Evolutionary conservation across 192 early-diverging fungal species (phyloP).

Genomic region (Podila epicladia): DNA sequence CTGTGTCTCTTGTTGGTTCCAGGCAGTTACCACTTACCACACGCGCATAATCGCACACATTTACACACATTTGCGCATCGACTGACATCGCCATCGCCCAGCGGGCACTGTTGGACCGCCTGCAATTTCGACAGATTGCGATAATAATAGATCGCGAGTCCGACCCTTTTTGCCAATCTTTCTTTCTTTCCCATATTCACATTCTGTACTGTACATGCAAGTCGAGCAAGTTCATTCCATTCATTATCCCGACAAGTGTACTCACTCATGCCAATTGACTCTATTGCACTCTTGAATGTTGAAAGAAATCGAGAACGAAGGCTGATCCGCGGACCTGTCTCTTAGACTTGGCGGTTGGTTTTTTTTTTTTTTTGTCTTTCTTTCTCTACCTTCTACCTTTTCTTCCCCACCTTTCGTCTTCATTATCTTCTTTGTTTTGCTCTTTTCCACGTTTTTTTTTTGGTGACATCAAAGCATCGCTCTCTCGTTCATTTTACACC

Average conservation of each 20-base stretch:
- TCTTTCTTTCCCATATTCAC: neutral
- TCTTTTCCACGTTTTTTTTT: conserved; percentile 5
- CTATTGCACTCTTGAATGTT: too few relatives aligned
- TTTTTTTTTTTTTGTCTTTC: neutral
- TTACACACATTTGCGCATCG: too few relatives aligned
- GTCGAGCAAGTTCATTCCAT: too few relatives aligned
- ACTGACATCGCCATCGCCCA: too few relatives aligned
- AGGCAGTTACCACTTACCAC: too few relatives aligned
- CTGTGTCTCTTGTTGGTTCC: too few relatives aligned
- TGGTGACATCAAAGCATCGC: neutral
- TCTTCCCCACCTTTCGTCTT: neutral
- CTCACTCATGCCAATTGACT: too few relatives aligned
- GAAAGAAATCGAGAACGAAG: neutral
- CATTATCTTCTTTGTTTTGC: neutral
- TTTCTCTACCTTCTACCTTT: neutral
- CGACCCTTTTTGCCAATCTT: conserved; percentile 5
- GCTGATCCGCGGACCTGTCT: neutral
- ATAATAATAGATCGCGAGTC: conserved; percentile 6
- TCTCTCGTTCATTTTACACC: neutral
- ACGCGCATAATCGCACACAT: too few relatives aligned
- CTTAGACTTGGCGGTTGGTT: neutral
- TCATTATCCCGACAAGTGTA: too few relatives aligned
- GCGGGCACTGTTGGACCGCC: neutral
- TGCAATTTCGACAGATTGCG: neutral
- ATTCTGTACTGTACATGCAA: too few relatives aligned